Conservation (phyloP, 768 basidiomycete species). For the Agrocybe praecox region DNA sequence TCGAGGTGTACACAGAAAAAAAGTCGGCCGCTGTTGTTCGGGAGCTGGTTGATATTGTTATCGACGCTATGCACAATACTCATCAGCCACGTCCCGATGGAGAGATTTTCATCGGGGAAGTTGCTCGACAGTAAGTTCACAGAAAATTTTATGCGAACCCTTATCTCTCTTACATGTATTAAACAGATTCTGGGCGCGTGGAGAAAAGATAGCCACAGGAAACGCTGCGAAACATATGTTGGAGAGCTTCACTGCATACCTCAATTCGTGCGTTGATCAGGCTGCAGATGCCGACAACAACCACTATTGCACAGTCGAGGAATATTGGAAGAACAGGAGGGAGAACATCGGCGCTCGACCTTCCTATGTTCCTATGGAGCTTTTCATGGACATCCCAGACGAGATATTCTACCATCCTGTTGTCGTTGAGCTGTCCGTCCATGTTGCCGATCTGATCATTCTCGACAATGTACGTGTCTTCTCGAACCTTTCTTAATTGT, state of each 20-base stretch:
- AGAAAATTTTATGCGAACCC: no score
- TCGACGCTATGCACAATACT: conserved; percentile 43
- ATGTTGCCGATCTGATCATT: conserved; percentile 35
- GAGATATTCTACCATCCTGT: conserved; percentile 41
- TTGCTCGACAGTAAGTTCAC: conserved; percentile 37
- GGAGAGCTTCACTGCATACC: conserved; percentile 34
- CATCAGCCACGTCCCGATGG: conserved; percentile 33
- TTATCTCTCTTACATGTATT: no score
- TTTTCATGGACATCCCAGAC: conserved; percentile 40
- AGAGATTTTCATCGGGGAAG: conserved; percentile 39
- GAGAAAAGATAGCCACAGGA: conserved; percentile 20
- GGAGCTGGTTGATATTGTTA: conserved; percentile 31
- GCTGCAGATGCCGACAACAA: conserved; percentile 37
- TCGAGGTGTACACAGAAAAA: conserved; percentile 51
- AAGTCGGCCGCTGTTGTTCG: conserved; percentile 28
- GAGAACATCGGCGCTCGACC: conserved; percentile 42
- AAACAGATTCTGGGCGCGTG: conserved; percentile 39
- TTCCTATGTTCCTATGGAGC: conserved; percentile 36
- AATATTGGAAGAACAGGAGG: conserved; percentile 42
- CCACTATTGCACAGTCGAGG: conserved; percentile 35
- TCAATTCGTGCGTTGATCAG: conserved; percentile 40
- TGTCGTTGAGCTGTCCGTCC: conserved; percentile 28
- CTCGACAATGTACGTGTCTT: conserved; percentile 35
- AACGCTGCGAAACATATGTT: conserved; percentile 36
- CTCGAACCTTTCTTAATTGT: no score